phyloP scores from a whole-genome alignment of 2,329 filamentous ascomycete genomes.

The Hysterium pulicare region DNA sequence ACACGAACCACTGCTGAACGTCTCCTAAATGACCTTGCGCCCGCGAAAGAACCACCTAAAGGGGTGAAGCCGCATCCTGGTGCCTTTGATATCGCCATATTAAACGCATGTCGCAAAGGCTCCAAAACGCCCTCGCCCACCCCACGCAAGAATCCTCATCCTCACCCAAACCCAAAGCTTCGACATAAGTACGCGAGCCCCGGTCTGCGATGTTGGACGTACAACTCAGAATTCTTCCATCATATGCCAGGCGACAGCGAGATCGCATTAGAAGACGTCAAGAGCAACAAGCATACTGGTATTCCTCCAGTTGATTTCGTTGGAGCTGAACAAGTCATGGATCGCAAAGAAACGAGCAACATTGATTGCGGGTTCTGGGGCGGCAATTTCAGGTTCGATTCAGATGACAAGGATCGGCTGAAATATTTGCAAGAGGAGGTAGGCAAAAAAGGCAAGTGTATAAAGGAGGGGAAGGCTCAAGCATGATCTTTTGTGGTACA shows the following conservation, averaged over 20 bases:
- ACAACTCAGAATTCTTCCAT: constrained; percentile 45
- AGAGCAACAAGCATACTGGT: constrained; percentile 25
- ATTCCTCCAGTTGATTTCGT: constrained; percentile 35
- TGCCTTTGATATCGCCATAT: constrained; percentile 43
- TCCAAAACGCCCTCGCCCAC: constrained; percentile 27
- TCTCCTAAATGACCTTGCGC: constrained; percentile 39
- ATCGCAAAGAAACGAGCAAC: constrained; percentile 35
- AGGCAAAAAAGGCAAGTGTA: constrained; percentile 35
- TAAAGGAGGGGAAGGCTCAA: constrained; percentile 31
- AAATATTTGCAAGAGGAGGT: constrained; percentile 36
- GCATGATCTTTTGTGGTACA: no score
- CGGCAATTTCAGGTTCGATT: constrained; percentile 33
- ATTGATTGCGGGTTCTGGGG: constrained; percentile 41
- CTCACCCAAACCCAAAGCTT: constrained; percentile 16
- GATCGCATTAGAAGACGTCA: constrained; percentile 31
- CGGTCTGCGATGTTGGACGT: constrained; percentile 42
- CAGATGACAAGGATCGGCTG: constrained; percentile 27
- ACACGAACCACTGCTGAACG: constrained; percentile 38
- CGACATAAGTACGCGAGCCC: constrained; percentile 28
- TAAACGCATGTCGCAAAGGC: constrained; percentile 39
- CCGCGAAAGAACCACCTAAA: constrained; percentile 21
- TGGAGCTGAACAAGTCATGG: constrained; percentile 27
- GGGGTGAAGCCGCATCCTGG: constrained; percentile 16
- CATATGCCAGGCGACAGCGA: constrained; percentile 40
- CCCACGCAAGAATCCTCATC: constrained; percentile 16